Evolutionary conservation across 2,329 filamentous ascomycete species (phyloP), one percentile per base, ranked within the genome.

Genomic region (Ophiobolus disseminans): DNA sequence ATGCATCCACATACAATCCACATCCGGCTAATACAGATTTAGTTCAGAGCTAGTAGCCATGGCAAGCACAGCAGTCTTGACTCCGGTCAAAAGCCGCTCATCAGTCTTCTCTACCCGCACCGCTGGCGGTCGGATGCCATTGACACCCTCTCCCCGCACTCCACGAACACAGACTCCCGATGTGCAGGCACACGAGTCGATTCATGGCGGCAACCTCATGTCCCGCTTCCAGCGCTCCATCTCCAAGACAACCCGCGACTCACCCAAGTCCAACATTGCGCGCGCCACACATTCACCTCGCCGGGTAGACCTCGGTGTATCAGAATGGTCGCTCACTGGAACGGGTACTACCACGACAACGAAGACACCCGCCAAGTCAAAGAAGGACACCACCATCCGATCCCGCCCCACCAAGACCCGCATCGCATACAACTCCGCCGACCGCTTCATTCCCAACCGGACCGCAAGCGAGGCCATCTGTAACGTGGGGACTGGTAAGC

Each of bases 381-480:
- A 62, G 57, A 65, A 73, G 60, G 71, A 73, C 34, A 50, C 50
- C 43, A 55, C 57, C 23, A 53, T 72, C 37, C 69, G 67, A 43
- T 58, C 65, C 22, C 62, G 65, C 34, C 66, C 68, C 23, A 70
- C 65, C 48, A 74, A 74, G 66, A 69, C 72, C 0, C 60, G 70
- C 54, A 73, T 74, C 38, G 62, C 71, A 49, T 74, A 82, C 74
- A 94, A 93, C 65, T 82, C 85, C 38, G 91, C 87, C 30, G 94
- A 99, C 74, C 87, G 94, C 43, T 99, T 97, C 80, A 97, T 99
- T 61, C 93, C 94, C 61, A 97, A 96, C 80, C 89, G 94, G 23
- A 84, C 83, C 40, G 89, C 92, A 58, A 96, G 92, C 79, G 94
- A 95, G 42, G 92, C 89, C 46, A 89, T 96, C 69, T 82, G 87